Conservation (phyloP, 495 filamentous ascomycete species). For the Daldinia caldariorum region DNA sequence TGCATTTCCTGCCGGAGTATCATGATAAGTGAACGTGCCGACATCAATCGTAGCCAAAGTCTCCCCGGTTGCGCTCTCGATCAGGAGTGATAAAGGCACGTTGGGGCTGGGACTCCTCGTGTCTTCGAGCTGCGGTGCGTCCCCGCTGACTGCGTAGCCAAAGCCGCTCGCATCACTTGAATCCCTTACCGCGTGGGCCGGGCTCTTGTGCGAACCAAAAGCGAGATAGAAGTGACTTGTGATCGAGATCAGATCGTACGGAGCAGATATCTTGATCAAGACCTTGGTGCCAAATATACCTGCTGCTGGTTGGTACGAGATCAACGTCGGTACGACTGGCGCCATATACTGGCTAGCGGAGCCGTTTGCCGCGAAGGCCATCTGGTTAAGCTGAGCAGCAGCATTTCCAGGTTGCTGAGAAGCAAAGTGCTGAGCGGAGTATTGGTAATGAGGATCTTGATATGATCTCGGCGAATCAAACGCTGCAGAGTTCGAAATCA, state of each 20-base stretch:
- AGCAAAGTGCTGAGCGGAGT: constrained; percentile 53
- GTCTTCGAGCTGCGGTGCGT: constrained; percentile 73
- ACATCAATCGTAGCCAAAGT: constrained; percentile 71
- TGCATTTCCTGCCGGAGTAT: constrained; percentile 46
- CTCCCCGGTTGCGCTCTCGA: constrained; percentile 73
- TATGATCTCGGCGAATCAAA: constrained; percentile 59
- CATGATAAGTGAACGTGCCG: constrained; percentile 78
- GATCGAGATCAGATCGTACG: constrained; percentile 71
- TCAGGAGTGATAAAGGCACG: constrained; percentile 76
- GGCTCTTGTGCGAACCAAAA: constrained; percentile 77
- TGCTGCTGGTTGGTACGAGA: constrained; percentile 70
- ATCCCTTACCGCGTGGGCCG: constrained; percentile 69
- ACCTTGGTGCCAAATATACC: constrained; percentile 76
- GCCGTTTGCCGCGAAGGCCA: constrained; percentile 64
- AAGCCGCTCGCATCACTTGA: constrained; percentile 66
- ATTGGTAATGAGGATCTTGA: constrained; percentile 57
- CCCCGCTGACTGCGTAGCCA: constrained; percentile 76
- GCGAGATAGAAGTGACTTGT: constrained; percentile 70
- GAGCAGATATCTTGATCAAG: constrained; percentile 74
- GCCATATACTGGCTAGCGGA: constrained; percentile 62
- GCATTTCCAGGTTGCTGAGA: constrained; percentile 57
- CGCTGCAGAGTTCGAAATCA: constrained; percentile 50
- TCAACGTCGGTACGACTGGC: constrained; percentile 64
- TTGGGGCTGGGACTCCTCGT: constrained; percentile 73
- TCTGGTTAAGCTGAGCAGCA: constrained; percentile 59